Evolutionary conservation across 2,329 filamentous ascomycete species (phyloP).

Genomic region (Calonectria leucothoes): DNA sequence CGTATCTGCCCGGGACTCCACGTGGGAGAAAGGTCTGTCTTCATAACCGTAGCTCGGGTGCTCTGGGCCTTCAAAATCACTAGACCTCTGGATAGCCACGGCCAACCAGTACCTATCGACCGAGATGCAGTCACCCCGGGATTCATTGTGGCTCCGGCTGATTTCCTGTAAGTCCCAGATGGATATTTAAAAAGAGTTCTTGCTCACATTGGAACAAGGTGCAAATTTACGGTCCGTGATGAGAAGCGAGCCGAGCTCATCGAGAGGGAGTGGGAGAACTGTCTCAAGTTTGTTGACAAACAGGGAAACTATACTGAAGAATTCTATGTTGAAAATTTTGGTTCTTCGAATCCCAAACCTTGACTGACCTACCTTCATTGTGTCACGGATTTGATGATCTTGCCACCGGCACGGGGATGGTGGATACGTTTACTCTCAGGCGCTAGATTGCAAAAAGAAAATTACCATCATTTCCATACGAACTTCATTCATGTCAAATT

Average conservation of each 20-base stretch:
- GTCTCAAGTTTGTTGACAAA: background rate
- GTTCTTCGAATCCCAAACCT: background rate
- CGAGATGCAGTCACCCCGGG: constrained; percentile 9
- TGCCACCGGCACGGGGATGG: background rate
- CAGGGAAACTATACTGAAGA: background rate
- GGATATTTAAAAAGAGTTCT: background rate
- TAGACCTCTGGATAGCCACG: background rate
- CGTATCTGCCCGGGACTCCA: constrained; percentile 7
- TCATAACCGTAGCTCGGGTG: background rate
- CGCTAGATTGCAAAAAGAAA: too few species aligned
- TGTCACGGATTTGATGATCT: background rate
- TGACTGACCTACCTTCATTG: background rate
- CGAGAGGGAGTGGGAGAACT: background rate
- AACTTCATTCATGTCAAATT: too few species aligned
- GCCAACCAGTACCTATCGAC: background rate
- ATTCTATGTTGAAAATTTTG: background rate
- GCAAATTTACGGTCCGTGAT: background rate
- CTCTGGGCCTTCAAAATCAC: constrained; percentile 11
- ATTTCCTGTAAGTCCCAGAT: background rate
- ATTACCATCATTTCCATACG: too few species aligned
- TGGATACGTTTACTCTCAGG: background rate
- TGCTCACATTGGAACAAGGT: background rate
- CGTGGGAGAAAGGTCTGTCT: constrained; percentile 2
- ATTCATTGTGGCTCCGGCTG: background rate
- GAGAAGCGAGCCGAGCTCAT: background rate